These are phyloP conservation scores for Yamadazyma buinensis DNA, from an alignment of 1,139 yeast genomes.

Conservation along the genomic window DNA sequence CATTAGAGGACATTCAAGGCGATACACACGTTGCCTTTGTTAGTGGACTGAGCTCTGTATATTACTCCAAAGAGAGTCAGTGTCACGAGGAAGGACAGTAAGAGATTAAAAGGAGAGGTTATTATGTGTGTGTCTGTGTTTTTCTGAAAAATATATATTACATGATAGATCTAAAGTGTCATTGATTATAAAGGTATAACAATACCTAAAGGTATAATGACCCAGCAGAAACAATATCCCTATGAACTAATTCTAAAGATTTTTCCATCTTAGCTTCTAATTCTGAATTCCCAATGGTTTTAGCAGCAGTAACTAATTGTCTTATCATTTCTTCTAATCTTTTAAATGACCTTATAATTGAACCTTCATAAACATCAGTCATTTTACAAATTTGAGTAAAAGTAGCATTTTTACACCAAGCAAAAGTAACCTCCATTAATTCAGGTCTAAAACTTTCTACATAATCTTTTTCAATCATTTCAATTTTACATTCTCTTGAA, in stretches of 20 bases:
- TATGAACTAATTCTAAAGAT: constrained; percentile 79
- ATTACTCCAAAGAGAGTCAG: too few species aligned
- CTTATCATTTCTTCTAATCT: constrained; percentile 89
- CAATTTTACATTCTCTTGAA: constrained; percentile 84
- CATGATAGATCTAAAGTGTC: too few species aligned
- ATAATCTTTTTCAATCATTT: constrained; percentile 85
- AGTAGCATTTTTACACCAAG: constrained; percentile 96
- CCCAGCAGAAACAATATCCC: constrained; percentile 96
- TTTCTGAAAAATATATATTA: too few species aligned
- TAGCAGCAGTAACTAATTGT: constrained; percentile 87
- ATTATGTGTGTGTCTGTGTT: too few species aligned
- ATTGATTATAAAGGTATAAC: too few species aligned
- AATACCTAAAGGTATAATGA: constrained; percentile 64
- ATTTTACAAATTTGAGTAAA: constrained; percentile 96
- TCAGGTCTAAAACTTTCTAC: constrained; percentile 88
- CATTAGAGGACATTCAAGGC: too few species aligned
- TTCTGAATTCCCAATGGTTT: constrained; percentile 85
- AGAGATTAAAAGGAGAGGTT: too few species aligned
- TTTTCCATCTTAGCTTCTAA: constrained; percentile 86
- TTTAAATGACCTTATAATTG: constrained; percentile 89
- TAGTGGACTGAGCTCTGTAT: too few species aligned
- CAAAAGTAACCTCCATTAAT: constrained; percentile 92
- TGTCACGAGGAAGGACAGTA: too few species aligned
- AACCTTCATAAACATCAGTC: constrained; percentile 98
- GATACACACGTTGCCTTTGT: too few species aligned